Evolutionary conservation across 1,284 basidiomycete species (phyloP), one percentile per base, ranked within the genome.

Genomic region (Microbotryum scabiosae): DNA sequence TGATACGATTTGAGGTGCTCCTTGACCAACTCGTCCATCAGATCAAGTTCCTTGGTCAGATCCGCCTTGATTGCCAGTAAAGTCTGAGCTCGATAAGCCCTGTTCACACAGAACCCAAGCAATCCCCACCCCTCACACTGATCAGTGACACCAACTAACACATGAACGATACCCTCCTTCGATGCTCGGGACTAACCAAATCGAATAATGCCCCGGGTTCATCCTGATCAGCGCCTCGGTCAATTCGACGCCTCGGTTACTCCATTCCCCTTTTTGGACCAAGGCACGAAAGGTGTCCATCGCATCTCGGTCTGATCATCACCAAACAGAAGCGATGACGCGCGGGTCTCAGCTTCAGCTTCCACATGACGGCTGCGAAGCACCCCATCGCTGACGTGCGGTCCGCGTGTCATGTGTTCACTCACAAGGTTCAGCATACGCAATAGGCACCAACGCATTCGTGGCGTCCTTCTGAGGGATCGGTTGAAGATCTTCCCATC

Each of bases 151-250:
- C 36, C 14, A 18, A 18, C 16, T 18, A 41, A 10, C 36, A 23
- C 36, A 26, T 30, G 51, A 7, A 6, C 51, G 6, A 51, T 12
- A 5, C 30, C 8, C 9, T 57, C 18, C 45, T 51, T 16, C 36
- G 45, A 47, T 18, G 5, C 25, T 41, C 8, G 25, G 7, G 50
- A 61, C 76, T 30, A 59, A 92, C 92, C 92, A 97, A 66, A 91
- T 90, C 53, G 90, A 87, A 73, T 96, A 97, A 73, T 96, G 93
- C 2, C 88, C 89, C 6, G 91, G 89, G 73, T 96, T 96, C 76
- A 87, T 78, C 32, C 85, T 80, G 65, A 97, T 91, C 69, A 96
- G 83, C 52, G 78, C 79, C 75, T 92, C 87, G 0, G 92, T 97
- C 52, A 97, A 79, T 66, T 85, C 82, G 50, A 97, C 82, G 7